Evolutionary conservation across 2,329 filamentous ascomycete genomes (phyloP), one percentile per base, ranked within the genome.

Genomic region (Fusarium clavum): DNA sequence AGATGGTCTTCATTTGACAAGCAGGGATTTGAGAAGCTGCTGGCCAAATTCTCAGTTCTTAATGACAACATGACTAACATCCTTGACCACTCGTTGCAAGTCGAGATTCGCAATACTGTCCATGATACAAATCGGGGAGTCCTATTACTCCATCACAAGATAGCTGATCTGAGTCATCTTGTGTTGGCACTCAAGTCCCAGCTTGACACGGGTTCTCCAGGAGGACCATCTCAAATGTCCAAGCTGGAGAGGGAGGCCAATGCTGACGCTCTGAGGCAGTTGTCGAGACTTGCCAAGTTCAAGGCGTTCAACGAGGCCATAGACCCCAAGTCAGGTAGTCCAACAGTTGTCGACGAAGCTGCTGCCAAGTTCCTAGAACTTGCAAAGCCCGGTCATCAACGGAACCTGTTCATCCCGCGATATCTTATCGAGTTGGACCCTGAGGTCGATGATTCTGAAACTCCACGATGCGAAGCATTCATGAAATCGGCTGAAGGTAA

Each of bases 281-380:
- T 85, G 4, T 77, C 81, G 4, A 80, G 82, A 59, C 72, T 85
- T 10, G 83, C 83, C 70, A 84, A 83, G 65, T 85, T 85, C 78
- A 85, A 85, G 67, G 83, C 84, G 4, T 85, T 85, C 70, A 85
- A 85, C 45, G 80, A 83, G 69, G 81, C 81, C 4, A 81, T 85
- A 34, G 82, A 84, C 43, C 76, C 75, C 20, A 76, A 71, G 48
- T 78, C 78, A 5, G 74, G 74, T 25, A 70, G 58, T 5, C 75
- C 75, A 14, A 69, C 71, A 2, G 65, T 72, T 3, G 70, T 77
- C 61, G 82, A 84, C 55, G 77, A 83, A 22, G 74, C 74, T 3
- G 79, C 79, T 9, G 79, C 77, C 22, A 75, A 73, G 64, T 81
- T 78, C 52, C 77, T 85, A 2, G 81, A 82, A 25, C 77, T 85